Evolutionary conservation across 108 stramenopile species (phyloP), one percentile per base, ranked within the genome.

Genomic region (Cyclotella sp.): DNA sequence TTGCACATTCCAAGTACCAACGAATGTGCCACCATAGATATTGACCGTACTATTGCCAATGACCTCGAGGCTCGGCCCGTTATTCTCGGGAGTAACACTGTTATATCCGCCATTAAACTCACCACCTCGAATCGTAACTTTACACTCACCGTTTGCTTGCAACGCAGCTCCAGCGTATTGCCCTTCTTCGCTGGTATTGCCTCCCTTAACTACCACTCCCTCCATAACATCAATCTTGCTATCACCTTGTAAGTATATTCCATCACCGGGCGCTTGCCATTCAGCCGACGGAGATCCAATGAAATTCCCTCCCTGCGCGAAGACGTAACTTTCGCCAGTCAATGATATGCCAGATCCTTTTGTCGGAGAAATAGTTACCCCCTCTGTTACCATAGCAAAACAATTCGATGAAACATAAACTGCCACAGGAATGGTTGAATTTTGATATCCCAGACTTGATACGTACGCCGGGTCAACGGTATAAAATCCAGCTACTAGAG

Each of bases 121-220:
- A 3, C 67, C 67, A 52, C 67, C 67, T 53, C 67, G 49, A 34
- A 68, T 53, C 15, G 52, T 68, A 9, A 68, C 51, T 53, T 18
- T 22, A 24, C 49, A 3, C 9, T 53, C 21, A n/a, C 34, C 34
- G 30, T 19, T 53, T 9, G 34, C 67, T 27, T 68, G 21, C 27
- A 68, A 19, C 28, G 51, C 67, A 53, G 47, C 67, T 53, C 67
- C 45, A 14, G 43, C 24, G 13, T 1, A 5, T 65, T 65, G 45
- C 0, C 43, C 45, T 47, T 65, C 21, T 13, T 15, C 60, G 3
- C 8, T 40, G 14, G 64, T 26, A 26, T 27, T 65, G 5, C 64
- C 64, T 24, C 64, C 64, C 26, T 65, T 24, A 19, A 53, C 30
- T 12, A 40, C 8, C 3, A 53, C 49, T 12, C 67, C 67, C 0